Percentiles rank a stretch among this genome's conserved stretches.
phyloP scores from a whole-genome alignment of 108 stramenopile genomes.

The Nannochloropsis salina region DNA sequence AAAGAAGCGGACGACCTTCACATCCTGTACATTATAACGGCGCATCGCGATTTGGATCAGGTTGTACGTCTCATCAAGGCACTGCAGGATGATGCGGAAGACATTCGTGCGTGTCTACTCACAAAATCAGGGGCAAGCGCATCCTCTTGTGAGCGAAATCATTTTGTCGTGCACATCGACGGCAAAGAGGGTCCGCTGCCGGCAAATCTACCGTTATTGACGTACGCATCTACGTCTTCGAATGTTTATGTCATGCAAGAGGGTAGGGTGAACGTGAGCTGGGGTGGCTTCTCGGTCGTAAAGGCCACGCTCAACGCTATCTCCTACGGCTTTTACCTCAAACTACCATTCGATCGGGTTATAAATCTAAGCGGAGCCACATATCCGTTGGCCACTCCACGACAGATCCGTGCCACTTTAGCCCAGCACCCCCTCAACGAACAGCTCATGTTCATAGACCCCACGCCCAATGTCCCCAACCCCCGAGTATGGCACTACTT shows the following conservation, averaged over 20 bases:
- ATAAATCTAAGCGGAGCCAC: conserved; percentile 76
- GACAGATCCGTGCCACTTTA: conserved; percentile 69
- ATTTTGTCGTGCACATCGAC: conserved; percentile 80
- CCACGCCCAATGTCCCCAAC: conserved; percentile 53
- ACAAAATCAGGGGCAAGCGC: conserved; percentile 10
- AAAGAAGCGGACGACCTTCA: conserved; percentile 1
- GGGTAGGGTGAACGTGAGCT: conserved; percentile 73
- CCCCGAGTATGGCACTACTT: conserved; percentile 74
- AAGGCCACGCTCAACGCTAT: conserved; percentile 79
- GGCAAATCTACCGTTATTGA: conserved; percentile 58
- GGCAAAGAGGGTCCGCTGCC: conserved; percentile 65
- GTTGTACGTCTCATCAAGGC: conserved; percentile 74
- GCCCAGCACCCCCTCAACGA: conserved; percentile 73
- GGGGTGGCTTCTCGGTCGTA: conserved; percentile 90
- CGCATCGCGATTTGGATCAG: conserved; percentile 67
- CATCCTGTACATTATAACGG: conserved; percentile 71
- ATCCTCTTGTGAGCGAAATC: conserved; percentile 19
- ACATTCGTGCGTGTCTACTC: neutral
- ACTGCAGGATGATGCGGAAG: conserved; percentile 52
- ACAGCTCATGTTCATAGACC: conserved; percentile 70
- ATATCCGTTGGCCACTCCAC: conserved; percentile 82
- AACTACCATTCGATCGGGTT: conserved; percentile 53
- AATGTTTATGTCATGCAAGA: conserved; percentile 41
- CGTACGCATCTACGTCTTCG: conserved; percentile 11
- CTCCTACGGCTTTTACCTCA: conserved; percentile 52